Base-by-base conservation (phyloP, 2,329 filamentous ascomycete species). In the Boeremia exigua region DNA sequence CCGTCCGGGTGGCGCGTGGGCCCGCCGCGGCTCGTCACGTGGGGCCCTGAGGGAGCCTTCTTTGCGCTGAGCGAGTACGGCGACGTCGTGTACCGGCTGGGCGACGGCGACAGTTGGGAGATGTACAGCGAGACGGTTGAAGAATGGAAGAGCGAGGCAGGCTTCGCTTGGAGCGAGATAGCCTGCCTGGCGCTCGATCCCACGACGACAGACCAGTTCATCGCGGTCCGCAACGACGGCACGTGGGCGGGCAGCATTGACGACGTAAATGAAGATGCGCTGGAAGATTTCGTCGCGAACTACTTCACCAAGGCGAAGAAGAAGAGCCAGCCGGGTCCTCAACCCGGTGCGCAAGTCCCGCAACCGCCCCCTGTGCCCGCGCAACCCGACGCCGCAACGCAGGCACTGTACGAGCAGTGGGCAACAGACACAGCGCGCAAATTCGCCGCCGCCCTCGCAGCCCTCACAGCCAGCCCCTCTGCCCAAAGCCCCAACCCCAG, bases 1-100 rank as follows among this genome's bases (percentile, higher is more conserved):
- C 73, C 73, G 9, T 61, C 68, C 0, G 73, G 73, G 23, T 75
- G 73, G 73, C 68, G 66, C n/a, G 66, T 65, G 4, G 73, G 73
- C 0, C 69, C 73, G 1, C 73, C 73, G 2, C 54, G 70, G 4
- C 66, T 72, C 14, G 66, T 73, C 3, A 68, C 66, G 1, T 73
- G 72, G 70, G 71, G 72, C 0, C 59, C 58, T 8, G 58, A 67
- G 10, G 67, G 66, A n/a, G 68, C 72, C 4, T 75, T 68, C 52
- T 75, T 75, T 42, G 69, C 71, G 6, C 68, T 75, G 63, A 75
- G 71, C 39, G 72, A 75, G 52, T 75, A 75, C 34, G 73, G 70
- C 2, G 67, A 72, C 32, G 69, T 73, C 0, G 66, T 64, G 1
- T 74, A 69, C 32, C 43, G 62, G 1, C 44, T 71, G 0, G 71